Evolutionary conservation across 1,139 yeast genomes (phyloP).

Genomic region (Citeromyces hawaiiensis): DNA sequence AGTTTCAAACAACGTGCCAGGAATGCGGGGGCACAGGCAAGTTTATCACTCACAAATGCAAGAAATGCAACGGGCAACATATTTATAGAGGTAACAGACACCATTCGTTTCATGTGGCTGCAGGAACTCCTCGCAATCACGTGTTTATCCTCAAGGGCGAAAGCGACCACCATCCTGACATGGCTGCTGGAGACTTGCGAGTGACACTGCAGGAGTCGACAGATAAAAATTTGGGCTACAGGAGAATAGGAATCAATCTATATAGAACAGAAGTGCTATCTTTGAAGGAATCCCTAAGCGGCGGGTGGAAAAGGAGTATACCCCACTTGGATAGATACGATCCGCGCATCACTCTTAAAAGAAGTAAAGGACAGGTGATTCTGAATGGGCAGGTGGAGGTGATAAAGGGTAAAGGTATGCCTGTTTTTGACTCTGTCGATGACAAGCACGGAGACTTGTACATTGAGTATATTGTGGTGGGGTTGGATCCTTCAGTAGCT

Average conservation of each 20-base stretch:
- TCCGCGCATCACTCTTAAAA: constrained; percentile 28
- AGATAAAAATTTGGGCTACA: constrained; percentile 62
- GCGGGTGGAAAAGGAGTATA: constrained; percentile 67
- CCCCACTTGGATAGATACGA: constrained; percentile 52
- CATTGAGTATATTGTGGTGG: constrained; percentile 22
- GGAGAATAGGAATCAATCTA: constrained; percentile 61
- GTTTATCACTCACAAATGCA: constrained; percentile 49
- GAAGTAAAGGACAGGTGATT: constrained; percentile 38
- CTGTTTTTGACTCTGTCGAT: constrained; percentile 27
- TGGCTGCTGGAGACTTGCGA: constrained; percentile 67
- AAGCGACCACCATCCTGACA: constrained; percentile 76
- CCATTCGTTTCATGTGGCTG: constrained; percentile 48
- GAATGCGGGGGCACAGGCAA: constrained; percentile 71
- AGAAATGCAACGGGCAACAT: constrained; percentile 57
- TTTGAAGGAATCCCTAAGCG: constrained; percentile 56
- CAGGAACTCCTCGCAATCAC: constrained; percentile 57
- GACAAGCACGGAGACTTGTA: constrained; percentile 65
- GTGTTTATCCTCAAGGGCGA: constrained; percentile 56
- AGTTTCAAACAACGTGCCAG: constrained; percentile 68
- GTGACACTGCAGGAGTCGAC: constrained; percentile 43
- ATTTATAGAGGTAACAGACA: constrained; percentile 41
- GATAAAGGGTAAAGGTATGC: constrained; percentile 77
- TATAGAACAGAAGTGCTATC: constrained; percentile 75
- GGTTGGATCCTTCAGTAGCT: constrained; percentile 11
- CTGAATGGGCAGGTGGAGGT: constrained; percentile 59